These are phyloP conservation scores for Panellus pusillus DNA, from an alignment of 768 basidiomycete species.

Conservation along the genomic window DNA sequence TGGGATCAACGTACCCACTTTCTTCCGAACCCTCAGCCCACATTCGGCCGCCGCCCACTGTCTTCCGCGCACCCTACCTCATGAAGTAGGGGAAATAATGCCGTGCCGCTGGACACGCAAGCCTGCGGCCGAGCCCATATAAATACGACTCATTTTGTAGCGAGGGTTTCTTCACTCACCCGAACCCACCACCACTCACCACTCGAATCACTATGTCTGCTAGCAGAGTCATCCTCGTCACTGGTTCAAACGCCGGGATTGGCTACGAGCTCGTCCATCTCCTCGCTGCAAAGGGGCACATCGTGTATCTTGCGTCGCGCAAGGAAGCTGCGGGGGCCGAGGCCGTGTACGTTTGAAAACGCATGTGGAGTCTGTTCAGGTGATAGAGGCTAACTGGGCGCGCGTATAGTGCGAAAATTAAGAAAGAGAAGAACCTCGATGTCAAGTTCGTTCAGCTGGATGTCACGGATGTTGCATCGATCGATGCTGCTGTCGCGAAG, in stretches of 20 bases:
- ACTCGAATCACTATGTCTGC: neutral
- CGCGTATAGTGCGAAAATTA: conserved; percentile 30
- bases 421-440: conserved; percentile 28
- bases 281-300: conserved; percentile 43
- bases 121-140: too few relatives aligned
- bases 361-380: neutral
- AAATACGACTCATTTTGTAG: too few relatives aligned
- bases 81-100: too few relatives aligned
- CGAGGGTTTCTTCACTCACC: too few relatives aligned
- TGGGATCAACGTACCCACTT: too few relatives aligned
- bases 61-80: too few relatives aligned
- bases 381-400: neutral
- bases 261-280: conserved; percentile 45
- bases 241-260: conserved; percentile 46
- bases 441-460: conserved; percentile 40
- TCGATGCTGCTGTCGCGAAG: conserved; percentile 33
- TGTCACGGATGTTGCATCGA: conserved; percentile 35
- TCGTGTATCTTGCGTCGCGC: conserved; percentile 44
- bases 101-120: too few relatives aligned
- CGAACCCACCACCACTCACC: too few relatives aligned
- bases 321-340: conserved; percentile 39
- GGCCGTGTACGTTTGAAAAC: conserved; percentile 34
- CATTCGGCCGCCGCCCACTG: too few relatives aligned
- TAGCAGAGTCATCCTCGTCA: conserved; percentile 39
- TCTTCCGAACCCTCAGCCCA: too few relatives aligned